Percentiles rank a stretch among this genome's conserved stretches.
Evolutionary conservation across 2,329 filamentous ascomycete genomes (phyloP).

Genomic region (Fusarium sp.): DNA sequence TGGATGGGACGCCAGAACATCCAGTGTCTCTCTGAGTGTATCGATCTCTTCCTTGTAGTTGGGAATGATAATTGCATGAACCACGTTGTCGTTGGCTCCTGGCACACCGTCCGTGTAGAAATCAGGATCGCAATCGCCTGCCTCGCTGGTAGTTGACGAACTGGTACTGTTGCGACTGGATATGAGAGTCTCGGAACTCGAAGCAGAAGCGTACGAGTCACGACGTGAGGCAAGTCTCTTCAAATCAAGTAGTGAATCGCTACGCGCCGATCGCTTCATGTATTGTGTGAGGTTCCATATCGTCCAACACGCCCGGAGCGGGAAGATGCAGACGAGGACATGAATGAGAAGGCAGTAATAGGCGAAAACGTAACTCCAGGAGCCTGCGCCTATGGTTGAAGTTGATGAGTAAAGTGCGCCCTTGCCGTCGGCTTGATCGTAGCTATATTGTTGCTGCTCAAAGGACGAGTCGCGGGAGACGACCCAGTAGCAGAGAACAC

Average conservation of each 20-base stretch:
- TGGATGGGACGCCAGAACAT: conserved; percentile 74
- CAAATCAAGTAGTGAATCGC: conserved; percentile 58
- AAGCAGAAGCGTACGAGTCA: conserved; percentile 65
- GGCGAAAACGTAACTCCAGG: conserved; percentile 67
- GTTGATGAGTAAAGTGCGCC: conserved; percentile 47
- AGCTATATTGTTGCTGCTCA: conserved; percentile 57
- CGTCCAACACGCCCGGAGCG: conserved; percentile 70
- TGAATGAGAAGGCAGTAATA: conserved; percentile 75
- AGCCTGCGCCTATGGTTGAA: conserved; percentile 55
- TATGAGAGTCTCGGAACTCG: conserved; percentile 66
- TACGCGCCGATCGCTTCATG: conserved; percentile 59
- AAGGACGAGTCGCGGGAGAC: conserved; percentile 62
- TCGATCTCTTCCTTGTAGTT: conserved; percentile 81
- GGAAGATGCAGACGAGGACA: conserved; percentile 71
- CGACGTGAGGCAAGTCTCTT: conserved; percentile 62
- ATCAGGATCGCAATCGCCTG: conserved; percentile 62
- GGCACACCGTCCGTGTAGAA: conserved; percentile 58
- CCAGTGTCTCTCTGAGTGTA: conserved; percentile 74
- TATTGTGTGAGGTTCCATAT: conserved; percentile 67
- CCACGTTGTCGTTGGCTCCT: conserved; percentile 57
- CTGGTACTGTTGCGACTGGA: conserved; percentile 57
- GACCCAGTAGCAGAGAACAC: conserved; percentile 65
- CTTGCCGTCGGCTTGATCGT: conserved; percentile 54
- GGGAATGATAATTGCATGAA: conserved; percentile 76
- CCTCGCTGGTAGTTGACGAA: conserved; percentile 62